Evolutionary conservation across 805 yeast species (phyloP).

Genomic region (Spencermartinsiella europaea): DNA sequence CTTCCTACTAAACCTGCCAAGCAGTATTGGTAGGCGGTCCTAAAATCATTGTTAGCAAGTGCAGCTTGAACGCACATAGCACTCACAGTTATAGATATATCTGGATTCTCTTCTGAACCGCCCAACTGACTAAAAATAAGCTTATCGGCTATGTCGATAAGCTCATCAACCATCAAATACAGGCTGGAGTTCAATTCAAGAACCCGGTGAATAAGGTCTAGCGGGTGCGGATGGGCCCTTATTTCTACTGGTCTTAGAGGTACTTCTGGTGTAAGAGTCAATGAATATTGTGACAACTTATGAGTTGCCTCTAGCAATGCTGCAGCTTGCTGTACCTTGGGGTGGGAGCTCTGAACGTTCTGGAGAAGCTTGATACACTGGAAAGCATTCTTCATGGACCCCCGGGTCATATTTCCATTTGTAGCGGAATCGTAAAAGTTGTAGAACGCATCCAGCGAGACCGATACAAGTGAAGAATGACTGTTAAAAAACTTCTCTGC

Average conservation of each 20-base stretch:
- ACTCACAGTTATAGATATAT: conserved; percentile 14
- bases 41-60: conserved; percentile 55
- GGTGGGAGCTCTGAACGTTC: conserved; percentile 6
- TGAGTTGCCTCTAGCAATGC: conserved; percentile 26
- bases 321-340: conserved; percentile 18
- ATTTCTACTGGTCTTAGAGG: conserved; percentile 28
- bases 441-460: conserved; percentile 33
- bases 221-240: conserved; percentile 20
- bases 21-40: conserved; percentile 45
- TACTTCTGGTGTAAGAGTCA: conserved; percentile 26
- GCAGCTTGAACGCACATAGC: conserved; percentile 62
- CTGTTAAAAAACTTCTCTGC: conserved; percentile 10
- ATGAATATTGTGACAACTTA: conserved; percentile 26
- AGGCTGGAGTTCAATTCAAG: conserved; percentile 29
- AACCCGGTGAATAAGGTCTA: conserved; percentile 25
- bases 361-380: conserved; percentile 23
- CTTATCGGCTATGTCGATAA: conserved; percentile 18
- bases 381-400: conserved; percentile 37
- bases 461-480: conserved; percentile 4
- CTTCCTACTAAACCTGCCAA: conserved; percentile 19
- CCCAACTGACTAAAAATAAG: conserved; percentile 10
- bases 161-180: conserved; percentile 26
- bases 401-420: conserved; percentile 37
- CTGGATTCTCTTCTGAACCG: conserved; percentile 6
- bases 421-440: conserved; percentile 40